Evolutionary conservation across 176 grass and related monocot species (phyloP).

Genomic region (Musa acuminata): DNA sequence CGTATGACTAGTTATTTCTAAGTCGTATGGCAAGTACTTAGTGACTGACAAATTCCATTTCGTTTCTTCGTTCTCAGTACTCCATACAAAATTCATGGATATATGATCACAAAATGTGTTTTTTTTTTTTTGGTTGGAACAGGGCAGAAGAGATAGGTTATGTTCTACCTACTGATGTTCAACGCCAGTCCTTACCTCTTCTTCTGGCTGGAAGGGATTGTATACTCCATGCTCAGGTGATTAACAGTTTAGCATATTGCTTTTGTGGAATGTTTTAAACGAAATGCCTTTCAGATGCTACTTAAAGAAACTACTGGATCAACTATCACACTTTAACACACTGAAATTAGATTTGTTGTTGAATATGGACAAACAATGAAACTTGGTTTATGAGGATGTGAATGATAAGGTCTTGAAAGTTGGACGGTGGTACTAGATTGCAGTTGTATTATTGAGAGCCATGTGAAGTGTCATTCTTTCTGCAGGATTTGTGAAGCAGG

Average conservation of each 20-base stretch:
- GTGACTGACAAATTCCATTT: background rate
- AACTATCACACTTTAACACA: no score
- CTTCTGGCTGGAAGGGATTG: conserved; percentile 73
- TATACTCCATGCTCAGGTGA: conserved; percentile 86
- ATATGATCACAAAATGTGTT: background rate
- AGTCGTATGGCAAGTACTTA: no score
- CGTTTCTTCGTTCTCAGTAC: background rate
- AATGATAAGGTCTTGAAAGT: background rate
- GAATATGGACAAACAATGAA: no score
- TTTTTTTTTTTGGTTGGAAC: conserved; percentile 4
- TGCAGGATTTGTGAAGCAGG: no score
- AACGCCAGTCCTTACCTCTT: conserved; percentile 65
- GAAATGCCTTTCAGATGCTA: background rate
- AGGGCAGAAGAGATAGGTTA: conserved; percentile 79
- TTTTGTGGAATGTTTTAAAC: background rate
- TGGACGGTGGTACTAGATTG: background rate
- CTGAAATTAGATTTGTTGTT: no score
- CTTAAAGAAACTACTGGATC: no score
- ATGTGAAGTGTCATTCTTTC: no score
- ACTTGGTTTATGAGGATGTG: background rate
- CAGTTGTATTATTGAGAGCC: no score
- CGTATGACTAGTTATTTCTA: background rate
- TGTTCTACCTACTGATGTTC: conserved; percentile 54
- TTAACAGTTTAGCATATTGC: background rate
- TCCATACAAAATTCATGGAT: background rate